Evolutionary conservation across 2,329 filamentous ascomycete species (phyloP).

Genomic region (Mycosphaerella sp.): DNA sequence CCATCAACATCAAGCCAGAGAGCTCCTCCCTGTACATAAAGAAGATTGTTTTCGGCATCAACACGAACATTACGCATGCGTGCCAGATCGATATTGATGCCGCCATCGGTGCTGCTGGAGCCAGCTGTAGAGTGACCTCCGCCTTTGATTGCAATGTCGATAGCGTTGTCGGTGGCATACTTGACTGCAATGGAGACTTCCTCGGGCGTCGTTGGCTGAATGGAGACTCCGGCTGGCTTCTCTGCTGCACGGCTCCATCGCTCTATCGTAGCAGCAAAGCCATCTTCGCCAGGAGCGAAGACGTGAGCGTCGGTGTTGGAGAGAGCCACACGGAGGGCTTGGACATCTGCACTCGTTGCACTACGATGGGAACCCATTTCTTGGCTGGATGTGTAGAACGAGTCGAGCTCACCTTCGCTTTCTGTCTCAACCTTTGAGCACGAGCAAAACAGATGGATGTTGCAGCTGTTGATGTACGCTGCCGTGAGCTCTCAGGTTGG

Average conservation of each 20-base stretch:
- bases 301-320: conserved; percentile 15
- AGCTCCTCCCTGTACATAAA: conserved; percentile 20
- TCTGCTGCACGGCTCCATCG: conserved; percentile 27
- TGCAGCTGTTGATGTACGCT: too few species aligned
- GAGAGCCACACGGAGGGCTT: conserved; percentile 18
- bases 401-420: too few species aligned
- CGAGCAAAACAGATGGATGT: too few species aligned
- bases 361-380: conserved; percentile 8
- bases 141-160: conserved; percentile 50
- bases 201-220: conserved; percentile 38
- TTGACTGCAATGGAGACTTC: conserved; percentile 40
- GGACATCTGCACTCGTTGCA: conserved; percentile 14
- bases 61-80: conserved; percentile 48
- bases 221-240: conserved; percentile 38
- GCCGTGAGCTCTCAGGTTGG: background rate
- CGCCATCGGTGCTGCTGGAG: conserved; percentile 46
- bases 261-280: conserved; percentile 20
- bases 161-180: conserved; percentile 40
- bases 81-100: conserved; percentile 52
- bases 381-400: background rate
- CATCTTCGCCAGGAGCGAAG: conserved; percentile 15
- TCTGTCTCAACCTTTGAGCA: too few species aligned
- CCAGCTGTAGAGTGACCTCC: conserved; percentile 54
- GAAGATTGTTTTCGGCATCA: conserved; percentile 36
- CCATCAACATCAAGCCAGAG: conserved; percentile 38